Conservation (phyloP, 2,329 filamentous ascomycete genomes). For the Neophaeococcomyces mojaviensis region DNA sequence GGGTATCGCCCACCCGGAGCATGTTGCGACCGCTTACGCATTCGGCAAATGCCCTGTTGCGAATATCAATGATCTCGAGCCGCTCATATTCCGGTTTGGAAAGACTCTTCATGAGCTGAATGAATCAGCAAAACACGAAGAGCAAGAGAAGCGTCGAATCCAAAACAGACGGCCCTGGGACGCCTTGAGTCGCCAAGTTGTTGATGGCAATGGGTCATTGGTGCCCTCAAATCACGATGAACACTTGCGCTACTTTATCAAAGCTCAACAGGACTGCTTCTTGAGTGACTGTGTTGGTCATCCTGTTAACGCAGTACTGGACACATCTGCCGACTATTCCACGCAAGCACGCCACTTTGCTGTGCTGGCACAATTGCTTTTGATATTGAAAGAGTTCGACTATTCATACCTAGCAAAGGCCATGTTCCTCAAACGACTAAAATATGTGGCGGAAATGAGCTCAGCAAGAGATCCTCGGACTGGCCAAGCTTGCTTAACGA, state of each 20-base stretch:
- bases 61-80: not conserved
- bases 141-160: constrained; percentile 2
- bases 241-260: constrained; percentile 8
- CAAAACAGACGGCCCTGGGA: constrained; percentile 3
- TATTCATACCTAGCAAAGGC: constrained; percentile 1
- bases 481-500: not conserved
- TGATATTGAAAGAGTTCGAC: constrained; percentile 4
- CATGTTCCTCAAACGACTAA: constrained; percentile 8
- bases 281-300: not conserved
- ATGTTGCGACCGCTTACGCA: constrained; percentile 6
- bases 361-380: not conserved
- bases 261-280: constrained; percentile 7
- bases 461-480: constrained; percentile 4
- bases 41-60: not conserved
- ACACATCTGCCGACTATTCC: not conserved
- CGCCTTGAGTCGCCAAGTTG: constrained; percentile 10
- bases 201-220: constrained; percentile 12
- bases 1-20: constrained; percentile 6
- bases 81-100: not conserved
- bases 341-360: constrained; percentile 6
- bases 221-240: constrained; percentile 5
- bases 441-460: constrained; percentile 7
- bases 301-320: not conserved
- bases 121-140: not conserved
- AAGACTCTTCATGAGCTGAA: not conserved